These are phyloP conservation scores for Dothiorella sarmentorum DNA, from an alignment of 2,329 filamentous ascomycete genomes.

Conservation along the genomic window DNA sequence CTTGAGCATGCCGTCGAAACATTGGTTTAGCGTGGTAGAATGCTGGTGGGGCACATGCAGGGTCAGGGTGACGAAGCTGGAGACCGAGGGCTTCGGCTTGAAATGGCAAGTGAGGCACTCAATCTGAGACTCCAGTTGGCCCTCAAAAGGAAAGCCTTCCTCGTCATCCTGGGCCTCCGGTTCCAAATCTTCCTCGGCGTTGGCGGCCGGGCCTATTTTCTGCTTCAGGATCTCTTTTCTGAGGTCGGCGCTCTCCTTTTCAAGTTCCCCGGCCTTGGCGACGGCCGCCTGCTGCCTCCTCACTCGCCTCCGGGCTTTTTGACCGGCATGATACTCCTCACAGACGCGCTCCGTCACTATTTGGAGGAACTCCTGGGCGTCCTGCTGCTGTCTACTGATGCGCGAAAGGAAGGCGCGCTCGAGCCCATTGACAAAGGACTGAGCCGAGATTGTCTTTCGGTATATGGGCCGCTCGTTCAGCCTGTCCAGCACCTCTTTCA, in stretches of 20 bases:
- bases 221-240: slow-evolving; percentile 24
- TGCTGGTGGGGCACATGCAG: slow-evolving; percentile 79
- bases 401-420: slow-evolving; percentile 84
- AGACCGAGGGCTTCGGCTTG: slow-evolving; percentile 77
- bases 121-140: slow-evolving; percentile 88
- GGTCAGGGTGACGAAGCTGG: slow-evolving; percentile 87
- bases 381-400: slow-evolving; percentile 92
- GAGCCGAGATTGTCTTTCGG: slow-evolving; percentile 87
- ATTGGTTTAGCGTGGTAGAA: slow-evolving; percentile 77
- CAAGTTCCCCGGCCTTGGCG: slow-evolving; percentile 21
- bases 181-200: slow-evolving; percentile 21
- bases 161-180: slow-evolving; percentile 45
- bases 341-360: slow-evolving; percentile 87
- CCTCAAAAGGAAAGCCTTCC: slow-evolving; percentile 86
- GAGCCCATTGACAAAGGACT: slow-evolving; percentile 76
- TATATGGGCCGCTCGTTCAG: slow-evolving; percentile 92
- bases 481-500: slow-evolving; percentile 89
- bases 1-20: slow-evolving; percentile 92
- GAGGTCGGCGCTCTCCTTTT: slow-evolving; percentile 25
- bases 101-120: slow-evolving; percentile 89
- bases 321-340: slow-evolving; percentile 89
- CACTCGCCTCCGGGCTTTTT: slow-evolving; percentile 64
- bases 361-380: slow-evolving; percentile 96
- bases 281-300: slow-evolving; percentile 21
- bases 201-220: slow-evolving; percentile 12